These are phyloP conservation scores for Huntiella decipiens DNA, from an alignment of 2,329 filamentous ascomycete species.

Conservation along the genomic window DNA sequence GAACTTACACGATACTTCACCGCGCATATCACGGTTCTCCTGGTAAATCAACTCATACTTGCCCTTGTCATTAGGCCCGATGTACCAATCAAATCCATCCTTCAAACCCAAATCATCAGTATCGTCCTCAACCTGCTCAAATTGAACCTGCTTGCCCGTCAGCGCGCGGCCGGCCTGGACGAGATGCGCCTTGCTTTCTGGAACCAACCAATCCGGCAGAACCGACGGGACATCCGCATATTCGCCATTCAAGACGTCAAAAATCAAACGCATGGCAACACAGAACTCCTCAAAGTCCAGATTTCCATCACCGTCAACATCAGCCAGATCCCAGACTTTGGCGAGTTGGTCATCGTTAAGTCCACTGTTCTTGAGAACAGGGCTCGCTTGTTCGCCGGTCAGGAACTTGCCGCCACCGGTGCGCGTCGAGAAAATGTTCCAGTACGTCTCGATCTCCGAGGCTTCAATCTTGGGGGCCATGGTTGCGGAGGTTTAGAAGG, in stretches of 20 bases:
- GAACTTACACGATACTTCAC: slow-evolving; percentile 56
- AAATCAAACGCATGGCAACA: slow-evolving; percentile 94
- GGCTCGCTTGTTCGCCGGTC: slow-evolving; percentile 41
- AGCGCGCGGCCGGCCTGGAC: slow-evolving; percentile 69
- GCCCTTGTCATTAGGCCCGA: slow-evolving; percentile 72
- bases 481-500: slow-evolving; percentile 12
- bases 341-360: slow-evolving; percentile 65
- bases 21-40: slow-evolving; percentile 72
- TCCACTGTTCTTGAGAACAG: slow-evolving; percentile 44
- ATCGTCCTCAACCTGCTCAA: slow-evolving; percentile 71
- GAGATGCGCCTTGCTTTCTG: slow-evolving; percentile 82
- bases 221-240: slow-evolving; percentile 69
- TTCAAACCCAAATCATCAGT: slow-evolving; percentile 69
- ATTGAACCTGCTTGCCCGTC: slow-evolving; percentile 58
- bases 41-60: slow-evolving; percentile 98
- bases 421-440: slow-evolving; percentile 42
- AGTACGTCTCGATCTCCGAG: slow-evolving; percentile 45
- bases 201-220: slow-evolving; percentile 90
- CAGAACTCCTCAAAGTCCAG: slow-evolving; percentile 99
- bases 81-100: slow-evolving; percentile 99
- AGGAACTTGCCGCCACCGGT: slow-evolving; percentile 41
- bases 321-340: slow-evolving; percentile 88
- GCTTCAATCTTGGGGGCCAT: slow-evolving; percentile 45
- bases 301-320: slow-evolving; percentile 93
- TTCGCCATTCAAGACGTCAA: slow-evolving; percentile 92